Evolutionary conservation across 768 basidiomycete genomes (phyloP), one percentile per base, ranked within the genome.

Genomic region (Lactarius hatsudake): DNA sequence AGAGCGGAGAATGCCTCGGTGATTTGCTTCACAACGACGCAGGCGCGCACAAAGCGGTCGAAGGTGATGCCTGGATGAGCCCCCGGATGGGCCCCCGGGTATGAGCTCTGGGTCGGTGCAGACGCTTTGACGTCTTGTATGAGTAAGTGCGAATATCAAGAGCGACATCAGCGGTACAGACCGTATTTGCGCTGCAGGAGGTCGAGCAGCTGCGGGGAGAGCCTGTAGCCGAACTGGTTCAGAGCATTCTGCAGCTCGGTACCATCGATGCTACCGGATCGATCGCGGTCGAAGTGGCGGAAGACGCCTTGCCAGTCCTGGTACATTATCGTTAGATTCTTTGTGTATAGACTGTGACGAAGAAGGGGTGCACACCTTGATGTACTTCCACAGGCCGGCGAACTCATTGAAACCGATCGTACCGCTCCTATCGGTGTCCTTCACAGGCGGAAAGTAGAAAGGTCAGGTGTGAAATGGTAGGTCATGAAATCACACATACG

Each of bases 291-390:
- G 71, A 93, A 93, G 77, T 90, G 89, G 55, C 81, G 83, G 81
- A 93, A 94, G 64, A 91, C 87, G 65, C 86, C 86, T 78, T 93
- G 90, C 92, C 91, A 93, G 75, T 93, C 90, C 84, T 86, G 40
- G 5, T 28, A 59, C 5, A 23, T 28, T 5, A 30, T 58, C 6
- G 23, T 43, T 18, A 43, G 23, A 66, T n/a, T 4, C 9, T 61
- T 32, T 38, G 18, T 18, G 32, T 34, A 38, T 32, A 9, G 17
- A 9, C 32, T 20, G 1, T n/a, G 55, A 42, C 40, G 34, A 56
- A 36, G 30, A 10, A n/a, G 20, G 34, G 53, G 8, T 30, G 54
- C 73, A 36, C 57, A 79, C 85, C 78, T 89, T 87, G 84, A 92
- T 87, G 76, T 91, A 92, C 73, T 89, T 88, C 88, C 89, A 94